Conservation (phyloP, 2,329 filamentous ascomycete species). For the Phialophora tarda region DNA sequence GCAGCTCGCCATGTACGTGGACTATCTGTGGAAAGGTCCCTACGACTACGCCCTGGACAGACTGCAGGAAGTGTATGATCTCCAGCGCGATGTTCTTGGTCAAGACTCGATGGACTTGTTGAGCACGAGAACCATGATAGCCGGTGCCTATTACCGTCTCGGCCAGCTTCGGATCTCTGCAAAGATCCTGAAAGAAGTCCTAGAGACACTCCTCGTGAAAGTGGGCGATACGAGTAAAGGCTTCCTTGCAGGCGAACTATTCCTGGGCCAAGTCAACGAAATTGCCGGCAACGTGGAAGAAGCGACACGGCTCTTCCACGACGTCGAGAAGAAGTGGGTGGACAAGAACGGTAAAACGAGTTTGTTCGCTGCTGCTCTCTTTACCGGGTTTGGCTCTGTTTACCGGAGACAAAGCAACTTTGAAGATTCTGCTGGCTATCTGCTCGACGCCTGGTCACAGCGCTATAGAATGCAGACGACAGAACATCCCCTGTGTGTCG, state of each 20-base stretch:
- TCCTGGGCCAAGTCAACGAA: slow-evolving; percentile 1
- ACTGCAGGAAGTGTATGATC: neutral
- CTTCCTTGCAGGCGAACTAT: slow-evolving; percentile 1
- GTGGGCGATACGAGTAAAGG: neutral
- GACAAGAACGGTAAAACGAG: slow-evolving; percentile 2
- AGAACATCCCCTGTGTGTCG: neutral
- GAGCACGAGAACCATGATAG: neutral
- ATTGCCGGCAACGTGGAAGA: slow-evolving; percentile 4
- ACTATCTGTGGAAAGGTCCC: slow-evolving; percentile 5
- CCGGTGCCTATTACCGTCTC: neutral
- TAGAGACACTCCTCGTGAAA: neutral
- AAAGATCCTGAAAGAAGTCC: neutral
- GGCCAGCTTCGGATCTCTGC: neutral
- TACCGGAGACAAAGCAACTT: slow-evolving; percentile 2
- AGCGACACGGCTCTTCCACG: slow-evolving; percentile 4
- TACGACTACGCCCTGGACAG: neutral
- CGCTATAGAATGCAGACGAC: neutral
- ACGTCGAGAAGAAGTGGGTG: slow-evolving; percentile 2
- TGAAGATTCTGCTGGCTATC: neutral
- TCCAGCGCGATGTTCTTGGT: neutral
- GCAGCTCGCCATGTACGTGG: neutral
- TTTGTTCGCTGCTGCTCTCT: neutral
- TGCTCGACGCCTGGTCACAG: neutral
- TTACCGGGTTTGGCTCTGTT: neutral
- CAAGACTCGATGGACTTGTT: neutral